Conservation (phyloP, 2,329 filamentous ascomycete genomes). For the Penicillium griseofulvum region DNA sequence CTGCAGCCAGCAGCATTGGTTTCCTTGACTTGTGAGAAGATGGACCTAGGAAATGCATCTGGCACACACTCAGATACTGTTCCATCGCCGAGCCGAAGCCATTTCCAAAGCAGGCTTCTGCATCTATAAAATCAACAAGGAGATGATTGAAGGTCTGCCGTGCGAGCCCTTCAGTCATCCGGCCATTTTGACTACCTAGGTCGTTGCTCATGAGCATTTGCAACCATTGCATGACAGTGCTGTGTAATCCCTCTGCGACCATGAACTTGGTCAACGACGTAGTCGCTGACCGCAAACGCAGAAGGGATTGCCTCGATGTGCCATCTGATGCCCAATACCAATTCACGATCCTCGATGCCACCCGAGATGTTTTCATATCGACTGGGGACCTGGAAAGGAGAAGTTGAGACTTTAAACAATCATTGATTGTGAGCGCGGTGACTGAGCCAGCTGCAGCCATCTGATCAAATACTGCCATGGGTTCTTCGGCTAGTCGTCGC, state of each 20-base stretch:
- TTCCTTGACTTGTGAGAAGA: conserved; percentile 12
- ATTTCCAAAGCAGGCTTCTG: conserved; percentile 34
- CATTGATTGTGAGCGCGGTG: conserved; percentile 22
- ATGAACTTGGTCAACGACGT: conserved; percentile 39
- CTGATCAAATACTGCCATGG: conserved; percentile 39
- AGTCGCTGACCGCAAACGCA: conserved; percentile 28
- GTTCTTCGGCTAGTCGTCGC: conserved; percentile 28
- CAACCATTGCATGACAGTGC: conserved; percentile 37
- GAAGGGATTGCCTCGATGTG: conserved; percentile 28
- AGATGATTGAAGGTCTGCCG: conserved; percentile 26
- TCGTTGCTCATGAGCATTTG: conserved; percentile 28
- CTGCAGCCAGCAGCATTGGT: conserved; percentile 24
- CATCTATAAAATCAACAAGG: conserved; percentile 32
- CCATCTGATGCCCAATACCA: conserved; percentile 44
- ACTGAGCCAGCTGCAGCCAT: conserved; percentile 39
- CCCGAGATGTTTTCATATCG: conserved; percentile 35
- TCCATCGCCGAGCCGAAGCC: conserved; percentile 33
- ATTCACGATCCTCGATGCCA: conserved; percentile 35
- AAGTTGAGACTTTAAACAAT: conserved; percentile 36
- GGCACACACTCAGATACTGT: conserved; percentile 29
- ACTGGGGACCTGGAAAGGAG: conserved; percentile 26
- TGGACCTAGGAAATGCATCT: conserved; percentile 17
- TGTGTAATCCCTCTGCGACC: conserved; percentile 37
- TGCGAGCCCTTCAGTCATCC: conserved; percentile 21
- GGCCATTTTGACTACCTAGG: conserved; percentile 26